These are phyloP conservation scores for Solanum ossicruentum DNA, from an alignment of 257 asterid genomes.

Conservation along the genomic window DNA sequence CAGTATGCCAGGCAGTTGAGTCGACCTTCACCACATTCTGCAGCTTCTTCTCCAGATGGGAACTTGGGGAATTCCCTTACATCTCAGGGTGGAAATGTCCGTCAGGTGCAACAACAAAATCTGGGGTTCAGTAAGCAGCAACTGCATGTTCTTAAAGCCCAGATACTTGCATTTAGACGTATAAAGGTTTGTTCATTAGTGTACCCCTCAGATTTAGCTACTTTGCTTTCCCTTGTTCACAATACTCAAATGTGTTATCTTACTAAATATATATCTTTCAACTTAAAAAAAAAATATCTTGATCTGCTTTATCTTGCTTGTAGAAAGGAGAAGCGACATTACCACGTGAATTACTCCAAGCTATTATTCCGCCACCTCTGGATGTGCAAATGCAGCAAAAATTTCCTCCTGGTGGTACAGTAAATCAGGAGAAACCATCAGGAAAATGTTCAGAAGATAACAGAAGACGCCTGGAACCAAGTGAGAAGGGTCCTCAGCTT, in stretches of 20 bases:
- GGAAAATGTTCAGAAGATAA: conserved; percentile 45
- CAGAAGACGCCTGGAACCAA: conserved; percentile 27
- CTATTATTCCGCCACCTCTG: conserved; percentile 78
- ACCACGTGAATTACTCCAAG: conserved; percentile 89
- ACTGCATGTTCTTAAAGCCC: conserved; percentile 92
- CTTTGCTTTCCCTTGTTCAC: conserved; percentile 1
- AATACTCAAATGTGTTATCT: neutral
- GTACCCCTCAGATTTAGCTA: neutral
- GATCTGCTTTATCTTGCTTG: conserved; percentile 15
- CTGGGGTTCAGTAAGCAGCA: conserved; percentile 90
- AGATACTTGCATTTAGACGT: conserved; percentile 97
- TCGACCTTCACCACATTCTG: conserved; percentile 50
- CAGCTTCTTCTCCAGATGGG: conserved; percentile 52
- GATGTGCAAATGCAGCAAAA: conserved; percentile 53
- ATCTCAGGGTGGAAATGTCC: conserved; percentile 38
- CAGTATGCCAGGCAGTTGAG: conserved; percentile 42
- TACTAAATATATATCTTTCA: neutral
- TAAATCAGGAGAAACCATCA: conserved; percentile 41
- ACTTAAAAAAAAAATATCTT: neutral
- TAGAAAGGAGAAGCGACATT: conserved; percentile 90
- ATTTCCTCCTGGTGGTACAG: conserved; percentile 25
- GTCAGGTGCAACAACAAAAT: conserved; percentile 34
- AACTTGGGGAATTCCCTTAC: conserved; percentile 39
- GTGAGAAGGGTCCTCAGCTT: conserved; percentile 46
- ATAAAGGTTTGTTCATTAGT: conserved; percentile 56